Evolutionary conservation across 306 rosid species (phyloP), one percentile per base, ranked within the genome.

Genomic region (Castanea sativa): DNA sequence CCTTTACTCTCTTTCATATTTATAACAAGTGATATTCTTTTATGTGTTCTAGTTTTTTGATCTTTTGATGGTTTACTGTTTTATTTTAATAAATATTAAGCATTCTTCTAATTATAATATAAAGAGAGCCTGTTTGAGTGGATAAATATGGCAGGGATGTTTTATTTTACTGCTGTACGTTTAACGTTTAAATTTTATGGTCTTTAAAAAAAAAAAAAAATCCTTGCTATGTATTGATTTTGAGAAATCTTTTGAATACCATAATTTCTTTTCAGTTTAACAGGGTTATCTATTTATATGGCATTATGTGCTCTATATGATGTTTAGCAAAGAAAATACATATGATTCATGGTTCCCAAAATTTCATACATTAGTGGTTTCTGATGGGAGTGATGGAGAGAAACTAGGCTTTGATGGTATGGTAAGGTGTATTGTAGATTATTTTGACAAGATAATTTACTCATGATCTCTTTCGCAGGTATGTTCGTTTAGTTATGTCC

Each of bases 401-500:
- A 49, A 49, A 49, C 53, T 49, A 49, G 53, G 14, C 16, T 20
- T 68, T 38, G 11, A 33, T 67, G 72, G 27, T 67, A 18, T 64
- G 32, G 20, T 64, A 29, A 29, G 43, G 5, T 67, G n/a, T 35
- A 8, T 35, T 35, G 29, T 8, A 35, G 29, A n/a, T 65, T 35
- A 35, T 68, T 38, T 68, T 35, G 69, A 35, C 72, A 49, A 63
- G 65, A 52, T 30, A 61, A 23, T 56, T 69, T 57, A 56, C 78
- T 73, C 73, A 60, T 55, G 70, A 32, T 75, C 59, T 79, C 76
- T 71, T 75, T 45, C 85, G 86, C 88, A 95, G 99, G 88, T 95
- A 95, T 85, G 90, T 93, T 71, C 99, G 98, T 59, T 85, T 84
- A 73, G 91, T 93, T 55, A 77, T 85, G 83, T 90, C 97, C 19